Conservation (phyloP, 2,329 filamentous ascomycete genomes). For the Fusarium devonianum region DNA sequence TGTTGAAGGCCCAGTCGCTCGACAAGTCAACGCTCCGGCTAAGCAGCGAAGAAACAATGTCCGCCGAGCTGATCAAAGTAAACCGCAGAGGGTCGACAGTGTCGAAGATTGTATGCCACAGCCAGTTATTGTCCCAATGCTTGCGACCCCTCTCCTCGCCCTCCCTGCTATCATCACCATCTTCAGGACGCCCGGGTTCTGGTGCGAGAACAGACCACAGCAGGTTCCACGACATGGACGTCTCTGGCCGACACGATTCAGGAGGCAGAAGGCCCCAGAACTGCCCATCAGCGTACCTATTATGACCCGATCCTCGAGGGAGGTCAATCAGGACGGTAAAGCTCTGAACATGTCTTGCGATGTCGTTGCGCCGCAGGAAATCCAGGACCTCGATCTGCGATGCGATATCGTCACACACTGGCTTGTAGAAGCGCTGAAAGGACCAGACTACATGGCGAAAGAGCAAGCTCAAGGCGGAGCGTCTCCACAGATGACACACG, state of each 20-base stretch:
- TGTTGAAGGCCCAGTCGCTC: constrained; percentile 70
- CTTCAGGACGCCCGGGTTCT: constrained; percentile 3
- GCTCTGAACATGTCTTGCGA: constrained; percentile 51
- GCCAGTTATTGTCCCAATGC: constrained; percentile 50
- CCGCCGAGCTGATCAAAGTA: constrained; percentile 67
- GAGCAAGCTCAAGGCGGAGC: constrained; percentile 59
- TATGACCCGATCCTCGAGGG: constrained; percentile 35
- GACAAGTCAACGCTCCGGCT: constrained; percentile 63
- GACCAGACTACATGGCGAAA: constrained; percentile 63
- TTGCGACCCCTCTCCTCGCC: constrained; percentile 17
- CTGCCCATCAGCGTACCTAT: constrained; percentile 38
- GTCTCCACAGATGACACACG: constrained; percentile 62
- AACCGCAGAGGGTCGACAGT: constrained; percentile 61
- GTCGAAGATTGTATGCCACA: constrained; percentile 65
- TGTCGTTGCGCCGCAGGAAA: constrained; percentile 48
- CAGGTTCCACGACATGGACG: constrained; percentile 34
- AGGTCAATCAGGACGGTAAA: constrained; percentile 52
- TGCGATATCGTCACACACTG: constrained; percentile 25
- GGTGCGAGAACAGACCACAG: constrained; percentile 37
- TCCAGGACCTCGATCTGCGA: constrained; percentile 49
- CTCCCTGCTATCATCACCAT: constrained; percentile 30
- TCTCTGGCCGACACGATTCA: constrained; percentile 14
- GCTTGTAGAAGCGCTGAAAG: constrained; percentile 44
- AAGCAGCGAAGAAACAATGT: constrained; percentile 67
- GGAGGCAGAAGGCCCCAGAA: constrained; percentile 45